Evolutionary conservation across 495 filamentous ascomycete species (phyloP), one percentile per base, ranked within the genome.

Genomic region (Chaetomidium leptoderma): DNA sequence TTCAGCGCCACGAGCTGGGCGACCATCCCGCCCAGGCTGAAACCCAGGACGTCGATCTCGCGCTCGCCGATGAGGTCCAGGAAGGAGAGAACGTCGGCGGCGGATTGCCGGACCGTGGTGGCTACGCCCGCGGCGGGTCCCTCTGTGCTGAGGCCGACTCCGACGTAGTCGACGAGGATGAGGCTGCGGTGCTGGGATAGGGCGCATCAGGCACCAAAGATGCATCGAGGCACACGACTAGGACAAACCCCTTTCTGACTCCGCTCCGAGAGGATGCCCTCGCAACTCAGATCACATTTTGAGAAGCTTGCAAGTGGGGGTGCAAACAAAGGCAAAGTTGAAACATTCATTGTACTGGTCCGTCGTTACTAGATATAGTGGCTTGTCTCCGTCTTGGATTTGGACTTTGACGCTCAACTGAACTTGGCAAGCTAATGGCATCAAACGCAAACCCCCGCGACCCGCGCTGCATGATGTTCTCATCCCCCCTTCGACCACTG

Each of bases 181-280:
- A 72, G 17, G 23, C 59, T 45, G 23, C 68, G 70, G 27, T 17
- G 17, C 16, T 26, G 0, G 10, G 70, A 52, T 29, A 72, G 61
- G 35, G 47, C 36, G 64, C 55, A 65, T 67, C 29, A 62, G 59
- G 49, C 63, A 70, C 51, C 73, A 59, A 61, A 73, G 70, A 47
- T 75, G 73, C 57, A 65, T 67, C n/a, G n/a, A n/a, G n/a, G n/a
- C n/a, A n/a, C 1, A 67, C 44, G 32, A 67, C 40, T 1, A 74
- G 52, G 16, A 74, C n/a, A n/a, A n/a, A n/a, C n/a, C n/a, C n/a
- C n/a, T n/a, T n/a, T n/a, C n/a, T n/a, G n/a, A n/a, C n/a, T n/a
- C n/a, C n/a, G n/a, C n/a, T n/a, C n/a, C n/a, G n/a, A 66, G n/a
- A 70, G 68, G 10, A 61, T 61, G 51, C 55, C 64, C 0, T 33